A percentile compares a stretch with the other conserved stretches of the same genome.
Conservation (phyloP, 192 early-diverging fungal species). For the Coemansia sp. region DNA sequence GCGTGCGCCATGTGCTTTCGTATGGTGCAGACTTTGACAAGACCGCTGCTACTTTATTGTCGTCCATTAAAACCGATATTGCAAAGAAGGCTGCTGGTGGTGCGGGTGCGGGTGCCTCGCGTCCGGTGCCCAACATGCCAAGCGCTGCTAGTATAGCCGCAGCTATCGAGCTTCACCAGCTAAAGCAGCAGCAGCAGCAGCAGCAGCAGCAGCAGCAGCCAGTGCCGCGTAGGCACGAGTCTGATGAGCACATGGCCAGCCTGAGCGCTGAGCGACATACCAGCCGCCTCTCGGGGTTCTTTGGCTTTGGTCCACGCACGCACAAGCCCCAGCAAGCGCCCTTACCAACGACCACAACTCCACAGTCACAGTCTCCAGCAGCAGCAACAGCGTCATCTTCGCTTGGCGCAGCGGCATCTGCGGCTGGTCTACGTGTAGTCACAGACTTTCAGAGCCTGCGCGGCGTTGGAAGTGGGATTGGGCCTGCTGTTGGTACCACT, state of each 20-base stretch:
- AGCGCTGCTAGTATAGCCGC: conserved; percentile 33
- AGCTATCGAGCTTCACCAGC: conserved; percentile 49
- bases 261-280: conserved; percentile 8
- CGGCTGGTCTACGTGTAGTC: conserved; percentile 29
- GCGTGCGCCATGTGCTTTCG: conserved; percentile 46
- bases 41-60: conserved; percentile 44
- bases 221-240: neutral
- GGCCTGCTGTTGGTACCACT: neutral
- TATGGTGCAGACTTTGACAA: conserved; percentile 47
- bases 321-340: neutral
- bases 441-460: conserved; percentile 39
- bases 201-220: neutral
- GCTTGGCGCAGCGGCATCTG: neutral
- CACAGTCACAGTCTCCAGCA: conserved; percentile 5
- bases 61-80: conserved; percentile 49
- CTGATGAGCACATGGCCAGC: neutral
- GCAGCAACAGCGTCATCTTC: neutral
- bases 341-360: neutral
- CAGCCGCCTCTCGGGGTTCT: conserved; percentile 42
- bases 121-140: conserved; percentile 9
- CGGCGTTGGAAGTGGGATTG: neutral
- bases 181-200: conserved; percentile 27
- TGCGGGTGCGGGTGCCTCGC: neutral
- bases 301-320: conserved; percentile 41
- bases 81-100: conserved; percentile 23